A percentile compares a stretch with the other conserved stretches of the same genome.
Conservation (phyloP, 495 filamentous ascomycete species). For the Aspergillus steynii region DNA sequence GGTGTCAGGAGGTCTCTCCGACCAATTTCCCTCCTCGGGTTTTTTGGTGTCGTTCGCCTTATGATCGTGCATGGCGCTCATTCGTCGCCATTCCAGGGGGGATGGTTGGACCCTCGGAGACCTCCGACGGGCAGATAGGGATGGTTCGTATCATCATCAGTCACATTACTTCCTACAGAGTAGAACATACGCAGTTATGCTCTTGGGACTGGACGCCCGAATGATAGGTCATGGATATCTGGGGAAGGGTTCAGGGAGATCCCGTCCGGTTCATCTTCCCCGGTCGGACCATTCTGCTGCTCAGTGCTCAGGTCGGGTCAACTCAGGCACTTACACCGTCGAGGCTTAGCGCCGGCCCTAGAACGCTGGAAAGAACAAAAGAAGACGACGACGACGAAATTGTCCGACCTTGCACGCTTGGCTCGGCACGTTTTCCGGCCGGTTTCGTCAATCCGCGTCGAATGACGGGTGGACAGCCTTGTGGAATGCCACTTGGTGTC, state of each 20-base stretch:
- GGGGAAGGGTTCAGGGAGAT: neutral
- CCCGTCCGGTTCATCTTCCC: neutral
- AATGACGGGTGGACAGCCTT: conserved; percentile 13
- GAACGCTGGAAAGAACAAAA: neutral
- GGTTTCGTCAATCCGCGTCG: neutral
- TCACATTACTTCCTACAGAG: neutral
- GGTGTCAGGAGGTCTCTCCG: no score
- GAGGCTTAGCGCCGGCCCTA: neutral
- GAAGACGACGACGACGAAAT: neutral
- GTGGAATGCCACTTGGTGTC: conserved; percentile 1
- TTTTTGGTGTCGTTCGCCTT: no score
- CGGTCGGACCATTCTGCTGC: no score
- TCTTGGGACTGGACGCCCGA: no score
- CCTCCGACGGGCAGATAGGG: neutral
- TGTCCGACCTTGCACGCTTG: neutral
- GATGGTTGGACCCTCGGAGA: neutral
- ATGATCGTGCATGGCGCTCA: neutral
- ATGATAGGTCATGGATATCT: neutral
- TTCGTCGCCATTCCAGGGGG: neutral
- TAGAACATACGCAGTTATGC: no score
- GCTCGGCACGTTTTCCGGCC: conserved; percentile 12
- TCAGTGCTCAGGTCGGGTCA: no score
- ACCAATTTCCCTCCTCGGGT: no score
- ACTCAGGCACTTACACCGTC: no score
- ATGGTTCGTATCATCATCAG: no score